Evolutionary conservation across 179 eudicot species (phyloP), one percentile per base, ranked within the genome.

Genomic region (Spinacia oleracea): DNA sequence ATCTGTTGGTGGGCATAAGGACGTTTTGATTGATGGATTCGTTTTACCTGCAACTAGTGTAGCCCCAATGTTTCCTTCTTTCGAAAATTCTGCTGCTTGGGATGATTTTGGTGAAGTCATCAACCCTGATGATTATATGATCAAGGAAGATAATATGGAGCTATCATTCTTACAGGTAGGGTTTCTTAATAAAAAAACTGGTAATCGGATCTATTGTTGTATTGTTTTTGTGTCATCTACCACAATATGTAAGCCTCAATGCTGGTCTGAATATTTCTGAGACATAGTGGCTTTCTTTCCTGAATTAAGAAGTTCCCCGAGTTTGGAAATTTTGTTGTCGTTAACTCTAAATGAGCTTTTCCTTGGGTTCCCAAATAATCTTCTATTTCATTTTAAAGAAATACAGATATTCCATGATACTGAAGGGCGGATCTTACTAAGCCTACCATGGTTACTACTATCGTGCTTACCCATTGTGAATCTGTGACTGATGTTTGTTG

Each of bases 81-180:
- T 83, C 87, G 94, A 91, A n/a, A 82, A 79, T 75, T 80, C 88
- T 42, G 85, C 86, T 20, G 93, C 89, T 73, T 96, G 99, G 99
- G 98, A 91, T 89, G 99, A 96, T 86, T 96, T 90, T 90, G 99
- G 99, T 75, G 99, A 96, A 84, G 90, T 93, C 80, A 92, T 96
- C 77, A 90, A 93, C 81, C 96, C 98, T 48, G 98, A 93, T 85
- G 99, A 96, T 84, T 96, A 93, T 86, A 85, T 83, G 79, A 85
- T 90, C 76, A 91, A 93, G 81, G 97, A 93, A 73, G 98, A 93
- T 73, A 89, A 96, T 82, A 89, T 92, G 96, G 97, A 89, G 60
- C 90, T 85, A 50, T 79, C 89, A 78, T 85, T 81, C 69, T 81
- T 90, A 84, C 92, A 82, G 81, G 98, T 96, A 77, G 73, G 83